Conservation (phyloP, 129 eudicot genomes). For the Kitagawia praeruptora region DNA sequence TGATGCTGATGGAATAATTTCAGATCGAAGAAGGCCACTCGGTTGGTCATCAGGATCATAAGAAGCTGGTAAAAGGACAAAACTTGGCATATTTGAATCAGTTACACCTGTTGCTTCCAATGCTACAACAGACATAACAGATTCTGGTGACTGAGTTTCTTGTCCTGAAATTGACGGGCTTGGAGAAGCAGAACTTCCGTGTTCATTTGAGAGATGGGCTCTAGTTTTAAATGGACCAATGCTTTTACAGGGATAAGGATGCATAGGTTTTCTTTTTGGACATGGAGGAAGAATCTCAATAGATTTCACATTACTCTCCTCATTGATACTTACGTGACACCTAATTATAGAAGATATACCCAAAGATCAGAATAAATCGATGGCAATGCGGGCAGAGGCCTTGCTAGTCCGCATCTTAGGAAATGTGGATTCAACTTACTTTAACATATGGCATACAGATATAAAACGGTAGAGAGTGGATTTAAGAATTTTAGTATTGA, state of each 20-base stretch:
- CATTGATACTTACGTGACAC: constrained; percentile 22
- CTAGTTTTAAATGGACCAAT: constrained; percentile 26
- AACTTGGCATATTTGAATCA: constrained; percentile 41
- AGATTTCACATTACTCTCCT: constrained; percentile 43
- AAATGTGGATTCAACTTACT: constrained; percentile 24
- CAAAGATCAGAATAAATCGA: background rate
- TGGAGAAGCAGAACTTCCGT: constrained; percentile 32
- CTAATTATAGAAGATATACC: background rate
- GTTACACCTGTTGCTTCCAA: constrained; percentile 36
- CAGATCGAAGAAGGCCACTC: constrained; percentile 5
- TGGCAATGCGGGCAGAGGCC: background rate
- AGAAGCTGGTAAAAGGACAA: constrained; percentile 43
- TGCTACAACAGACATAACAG: constrained; percentile 62
- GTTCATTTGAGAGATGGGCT: constrained; percentile 15
- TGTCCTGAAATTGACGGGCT: constrained; percentile 29
- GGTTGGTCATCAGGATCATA: constrained; percentile 27
- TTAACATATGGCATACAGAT: constrained; percentile 15
- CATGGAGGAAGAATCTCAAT: constrained; percentile 92
- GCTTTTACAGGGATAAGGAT: constrained; percentile 87
- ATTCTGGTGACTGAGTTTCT: constrained; percentile 72
- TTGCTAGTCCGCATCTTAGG: background rate
- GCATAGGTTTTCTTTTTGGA: constrained; percentile 86
- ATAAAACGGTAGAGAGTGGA: constrained; percentile 25
- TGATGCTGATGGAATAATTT: constrained; percentile 12
- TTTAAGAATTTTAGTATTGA: constrained; percentile 21